Base-by-base conservation (phyloP, 768 basidiomycete species). In the Flagelloscypha sp. region DNA sequence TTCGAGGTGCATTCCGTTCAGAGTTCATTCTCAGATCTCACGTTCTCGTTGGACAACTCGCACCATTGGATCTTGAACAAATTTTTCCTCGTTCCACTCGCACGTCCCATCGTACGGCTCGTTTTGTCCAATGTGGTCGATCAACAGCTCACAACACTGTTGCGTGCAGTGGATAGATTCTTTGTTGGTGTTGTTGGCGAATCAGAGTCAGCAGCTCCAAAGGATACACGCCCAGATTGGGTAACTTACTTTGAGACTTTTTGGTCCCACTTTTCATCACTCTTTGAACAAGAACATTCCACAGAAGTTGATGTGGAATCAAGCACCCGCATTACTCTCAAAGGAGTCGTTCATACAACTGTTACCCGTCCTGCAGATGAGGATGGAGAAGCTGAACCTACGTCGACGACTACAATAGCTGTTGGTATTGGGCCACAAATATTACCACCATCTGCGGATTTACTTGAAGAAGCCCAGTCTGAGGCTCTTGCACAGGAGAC, bases 61-160 rank as follows among this genome's bases (percentile, higher is more conserved):
- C 50, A 54, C 32, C 63, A 66, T 33, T 65, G 61, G 61, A 53
- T 65, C 24, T 33, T 65, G 15, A 65, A 64, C 43, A 65, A 57
- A 17, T 29, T 57, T 7, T 29, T 62, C 5, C 40, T 64, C 13
- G 56, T 64, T 36, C 61, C 58, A 1, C 50, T 65, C 13, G 56
- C 58, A 0, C 56, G 56, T 5, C 57, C 62, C 0, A 24, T 54
- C 1, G 52, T 63, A 7, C 44, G 49, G 3, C 38, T 48, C 7
- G 30, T 61, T 23, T 41, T 57, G 27, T 46, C 52, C 36, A 36
- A 35, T 5, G 40, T 48, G 5, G 13, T 62, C 24, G 56, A 61
- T 33, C 50, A 53, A 30, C 53, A 52, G 34, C 40, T 61, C 12
- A 48, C 44, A 27, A 36, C 38, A 1, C 38, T 24, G 17, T 35